phyloP scores from a whole-genome alignment of 2,329 filamentous ascomycete species.

The Meredithiella fracta region DNA sequence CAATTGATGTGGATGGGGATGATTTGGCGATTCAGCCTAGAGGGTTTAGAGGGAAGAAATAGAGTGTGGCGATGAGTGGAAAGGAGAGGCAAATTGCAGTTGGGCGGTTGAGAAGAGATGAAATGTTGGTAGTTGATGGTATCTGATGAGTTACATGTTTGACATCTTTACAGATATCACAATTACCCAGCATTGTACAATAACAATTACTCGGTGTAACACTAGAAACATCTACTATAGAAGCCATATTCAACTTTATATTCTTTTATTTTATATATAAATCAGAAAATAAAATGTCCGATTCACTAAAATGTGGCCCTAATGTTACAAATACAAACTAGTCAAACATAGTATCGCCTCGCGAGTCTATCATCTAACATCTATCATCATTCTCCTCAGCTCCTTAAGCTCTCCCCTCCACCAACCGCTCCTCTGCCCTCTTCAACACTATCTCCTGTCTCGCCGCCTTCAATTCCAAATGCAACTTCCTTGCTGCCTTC shows the following conservation, averaged over 20 bases:
- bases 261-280: neutral
- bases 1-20: constrained; percentile 23
- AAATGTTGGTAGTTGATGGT: neutral
- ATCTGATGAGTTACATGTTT: neutral
- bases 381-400: neutral
- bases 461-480: constrained; percentile 38
- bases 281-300: too few relatives aligned
- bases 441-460: constrained; percentile 19
- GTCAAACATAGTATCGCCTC: neutral
- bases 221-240: constrained; percentile 5
- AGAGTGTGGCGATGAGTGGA: neutral
- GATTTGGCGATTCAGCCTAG: constrained; percentile 26
- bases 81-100: neutral
- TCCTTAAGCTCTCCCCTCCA: neutral
- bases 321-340: constrained; percentile 13
- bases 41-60: constrained; percentile 34
- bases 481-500: constrained; percentile 31
- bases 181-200: neutral
- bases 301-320: too few relatives aligned
- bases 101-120: neutral
- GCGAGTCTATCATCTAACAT: neutral
- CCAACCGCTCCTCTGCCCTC: constrained; percentile 18
- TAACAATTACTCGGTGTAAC: constrained; percentile 5
- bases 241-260: neutral
- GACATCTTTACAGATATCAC: constrained; percentile 4